Percentiles rank a stretch among this genome's conserved stretches.
phyloP scores from a whole-genome alignment of 768 basidiomycete genomes.

The Auriscalpium vulgare region DNA sequence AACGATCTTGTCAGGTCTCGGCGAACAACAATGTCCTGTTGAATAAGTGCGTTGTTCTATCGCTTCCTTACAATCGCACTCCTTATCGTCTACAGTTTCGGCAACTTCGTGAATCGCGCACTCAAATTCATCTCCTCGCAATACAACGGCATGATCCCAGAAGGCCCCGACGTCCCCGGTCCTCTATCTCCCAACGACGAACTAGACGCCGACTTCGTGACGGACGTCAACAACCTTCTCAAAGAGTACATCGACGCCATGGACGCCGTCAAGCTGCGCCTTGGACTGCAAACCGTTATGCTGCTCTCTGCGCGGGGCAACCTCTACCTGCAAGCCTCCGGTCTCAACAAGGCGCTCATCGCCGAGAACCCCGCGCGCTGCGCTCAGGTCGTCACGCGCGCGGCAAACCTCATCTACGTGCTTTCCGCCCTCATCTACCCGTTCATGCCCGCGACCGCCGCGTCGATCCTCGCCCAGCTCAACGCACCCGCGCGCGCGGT shows the following conservation, averaged over 20 bases:
- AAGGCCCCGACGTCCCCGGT: constrained; percentile 62
- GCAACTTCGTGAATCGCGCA: constrained; percentile 94
- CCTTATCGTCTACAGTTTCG: constrained; percentile 49
- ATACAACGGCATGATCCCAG: constrained; percentile 73
- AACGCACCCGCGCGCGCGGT: constrained; percentile 83
- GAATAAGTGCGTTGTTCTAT: constrained; percentile 61
- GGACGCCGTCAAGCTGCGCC: constrained; percentile 86
- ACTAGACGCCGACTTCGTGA: constrained; percentile 66
- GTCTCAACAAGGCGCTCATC: constrained; percentile 86
- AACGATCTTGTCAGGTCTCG: constrained; percentile 46
- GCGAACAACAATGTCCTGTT: constrained; percentile 90
- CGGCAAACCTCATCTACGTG: constrained; percentile 88
- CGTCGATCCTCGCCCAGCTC: constrained; percentile 74
- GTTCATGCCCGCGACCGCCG: constrained; percentile 91
- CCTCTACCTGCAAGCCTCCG: constrained; percentile 87
- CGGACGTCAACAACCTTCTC: constrained; percentile 70
- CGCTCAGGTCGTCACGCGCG: constrained; percentile 83
- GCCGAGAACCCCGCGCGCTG: constrained; percentile 75
- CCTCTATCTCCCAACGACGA: constrained; percentile 61
- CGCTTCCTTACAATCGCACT: too few species aligned
- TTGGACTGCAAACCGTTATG: constrained; percentile 86
- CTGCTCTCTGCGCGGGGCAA: constrained; percentile 84
- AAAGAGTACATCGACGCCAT: constrained; percentile 78
- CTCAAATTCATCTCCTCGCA: constrained; percentile 90
- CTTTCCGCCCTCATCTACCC: constrained; percentile 83